These are phyloP conservation scores for Rosa persica DNA, from an alignment of 306 rosid genomes.

Conservation along the genomic window DNA sequence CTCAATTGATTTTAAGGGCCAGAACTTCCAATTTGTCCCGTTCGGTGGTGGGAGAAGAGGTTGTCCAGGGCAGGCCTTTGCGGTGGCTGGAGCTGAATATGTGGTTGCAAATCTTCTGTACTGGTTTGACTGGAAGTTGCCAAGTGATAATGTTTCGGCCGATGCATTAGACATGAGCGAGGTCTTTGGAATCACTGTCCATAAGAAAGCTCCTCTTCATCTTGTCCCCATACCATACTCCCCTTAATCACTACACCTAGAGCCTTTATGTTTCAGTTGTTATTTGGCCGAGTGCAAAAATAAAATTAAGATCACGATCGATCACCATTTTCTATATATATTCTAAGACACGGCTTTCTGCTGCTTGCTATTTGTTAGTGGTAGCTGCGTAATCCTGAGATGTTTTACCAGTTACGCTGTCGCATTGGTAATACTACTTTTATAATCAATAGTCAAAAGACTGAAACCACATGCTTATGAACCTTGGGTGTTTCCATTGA, in stretches of 20 bases:
- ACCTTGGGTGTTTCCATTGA: no score
- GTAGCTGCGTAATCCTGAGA: no score
- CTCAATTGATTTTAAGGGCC: constrained; percentile 18
- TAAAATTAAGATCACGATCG: no score
- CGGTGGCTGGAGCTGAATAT: constrained; percentile 9
- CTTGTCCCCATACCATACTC: constrained; percentile 24
- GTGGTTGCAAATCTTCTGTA: constrained; percentile 32
- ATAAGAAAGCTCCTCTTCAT: constrained; percentile 33
- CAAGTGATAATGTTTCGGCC: background rate
- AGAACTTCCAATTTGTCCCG: constrained; percentile 27
- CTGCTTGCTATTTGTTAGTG: no score
- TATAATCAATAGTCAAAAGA: no score
- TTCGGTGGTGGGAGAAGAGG: constrained; percentile 40
- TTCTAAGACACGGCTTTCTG: no score
- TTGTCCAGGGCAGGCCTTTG: constrained; percentile 33
- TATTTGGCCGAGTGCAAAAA: no score
- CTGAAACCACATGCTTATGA: no score
- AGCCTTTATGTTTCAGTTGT: no score
- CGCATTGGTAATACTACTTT: no score
- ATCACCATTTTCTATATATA: no score
- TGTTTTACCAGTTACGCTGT: no score
- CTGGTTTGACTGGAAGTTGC: constrained; percentile 49
- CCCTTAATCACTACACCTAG: background rate
- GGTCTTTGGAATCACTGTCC: constrained; percentile 15
- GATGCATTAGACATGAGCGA: constrained; percentile 38